Conservation (phyloP, 305 asterid genomes). For the Stenogyne calaminthoides region DNA sequence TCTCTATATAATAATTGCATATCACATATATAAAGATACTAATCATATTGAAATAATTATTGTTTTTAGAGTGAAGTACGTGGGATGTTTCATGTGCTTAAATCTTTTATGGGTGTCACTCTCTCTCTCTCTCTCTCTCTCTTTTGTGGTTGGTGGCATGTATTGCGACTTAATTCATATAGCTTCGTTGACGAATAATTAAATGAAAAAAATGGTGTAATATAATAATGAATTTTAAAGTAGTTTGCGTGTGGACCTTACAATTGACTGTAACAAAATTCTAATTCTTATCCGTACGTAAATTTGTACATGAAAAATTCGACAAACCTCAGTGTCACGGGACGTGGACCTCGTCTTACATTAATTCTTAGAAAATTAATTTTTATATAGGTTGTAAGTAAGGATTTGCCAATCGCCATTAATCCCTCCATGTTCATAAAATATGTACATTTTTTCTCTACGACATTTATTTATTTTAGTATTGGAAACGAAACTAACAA, state of each 20-base stretch:
- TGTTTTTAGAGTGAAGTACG: neutral
- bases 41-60: too few relatives aligned
- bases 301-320: neutral
- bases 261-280: neutral
- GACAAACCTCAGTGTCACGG: slow-evolving; percentile 5
- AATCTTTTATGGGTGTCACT: too few relatives aligned
- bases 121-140: too few relatives aligned
- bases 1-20: too few relatives aligned
- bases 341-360: neutral
- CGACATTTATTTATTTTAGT: too few relatives aligned
- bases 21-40: too few relatives aligned
- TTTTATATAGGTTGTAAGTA: neutral
- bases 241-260: slow-evolving; percentile 34
- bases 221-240: neutral
- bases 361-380: neutral
- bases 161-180: too few relatives aligned
- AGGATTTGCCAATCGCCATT: neutral
- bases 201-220: neutral
- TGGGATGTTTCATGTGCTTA: neutral
- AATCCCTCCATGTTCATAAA: neutral
- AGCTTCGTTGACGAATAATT: neutral
- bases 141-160: too few relatives aligned
- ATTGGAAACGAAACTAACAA: too few relatives aligned
- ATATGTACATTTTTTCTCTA: neutral
- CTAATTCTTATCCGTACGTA: slow-evolving; percentile 27